These are phyloP conservation scores for Venturia asperata DNA, from an alignment of 2,329 filamentous ascomycete genomes.

Conservation along the genomic window DNA sequence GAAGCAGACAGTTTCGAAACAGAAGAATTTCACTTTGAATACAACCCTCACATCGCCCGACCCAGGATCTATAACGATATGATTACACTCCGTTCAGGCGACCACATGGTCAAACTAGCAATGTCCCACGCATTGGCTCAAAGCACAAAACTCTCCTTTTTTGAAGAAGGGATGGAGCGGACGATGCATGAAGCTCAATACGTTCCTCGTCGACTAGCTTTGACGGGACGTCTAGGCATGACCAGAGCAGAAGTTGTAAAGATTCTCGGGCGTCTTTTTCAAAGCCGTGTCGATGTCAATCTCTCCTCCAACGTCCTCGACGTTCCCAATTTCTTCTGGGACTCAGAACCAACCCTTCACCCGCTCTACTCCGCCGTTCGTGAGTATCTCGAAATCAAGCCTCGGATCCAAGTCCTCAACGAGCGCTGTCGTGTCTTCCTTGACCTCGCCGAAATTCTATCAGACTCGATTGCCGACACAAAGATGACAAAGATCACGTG, in stretches of 20 bases:
- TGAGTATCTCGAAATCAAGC: constrained; percentile 96
- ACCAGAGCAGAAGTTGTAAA: constrained; percentile 84
- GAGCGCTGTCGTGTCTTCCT: constrained; percentile 95
- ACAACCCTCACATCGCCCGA: constrained; percentile 75
- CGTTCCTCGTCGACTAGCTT: constrained; percentile 78
- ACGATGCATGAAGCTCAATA: constrained; percentile 92
- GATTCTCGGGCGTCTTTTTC: constrained; percentile 84
- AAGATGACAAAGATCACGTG: constrained; percentile 96
- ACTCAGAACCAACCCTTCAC: constrained; percentile 88
- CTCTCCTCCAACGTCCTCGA: constrained; percentile 94
- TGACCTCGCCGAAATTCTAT: constrained; percentile 89
- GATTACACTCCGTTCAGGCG: constrained; percentile 89
- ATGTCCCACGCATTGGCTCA: constrained; percentile 97
- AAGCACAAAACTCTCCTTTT: constrained; percentile 92
- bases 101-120: constrained; percentile 98
- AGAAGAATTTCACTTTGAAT: constrained; percentile 98
- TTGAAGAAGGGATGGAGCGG: constrained; percentile 90
- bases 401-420: constrained; percentile 91
- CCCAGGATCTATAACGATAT: constrained; percentile 98
- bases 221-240: constrained; percentile 89
- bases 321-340: constrained; percentile 97
- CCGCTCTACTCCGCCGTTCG: constrained; percentile 90
- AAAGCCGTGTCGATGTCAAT: constrained; percentile 92
- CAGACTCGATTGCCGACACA: constrained; percentile 82
- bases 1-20: constrained; percentile 91